These are phyloP conservation scores for Tricholoma terreum DNA, from an alignment of 768 basidiomycete genomes.

Conservation along the genomic window DNA sequence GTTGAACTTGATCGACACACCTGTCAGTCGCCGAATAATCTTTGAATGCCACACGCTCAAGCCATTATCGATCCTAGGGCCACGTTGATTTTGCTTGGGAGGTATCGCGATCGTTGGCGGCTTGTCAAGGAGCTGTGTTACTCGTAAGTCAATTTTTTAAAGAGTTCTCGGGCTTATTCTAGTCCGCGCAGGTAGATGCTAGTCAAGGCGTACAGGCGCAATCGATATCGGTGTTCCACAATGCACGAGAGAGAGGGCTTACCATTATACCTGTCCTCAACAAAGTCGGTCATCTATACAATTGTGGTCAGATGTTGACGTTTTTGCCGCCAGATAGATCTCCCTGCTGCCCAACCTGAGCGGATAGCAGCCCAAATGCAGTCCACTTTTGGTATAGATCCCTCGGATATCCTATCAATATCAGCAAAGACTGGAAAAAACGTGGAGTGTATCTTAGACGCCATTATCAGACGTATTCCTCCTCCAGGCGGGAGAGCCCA, in stretches of 20 bases:
- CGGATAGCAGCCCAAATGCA: conserved; percentile 79
- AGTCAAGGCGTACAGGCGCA: conserved; percentile 98
- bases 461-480: conserved; percentile 82
- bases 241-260: conserved; percentile 76
- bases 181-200: conserved; percentile 72
- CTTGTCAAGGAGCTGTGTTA: conserved; percentile 85
- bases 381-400: conserved; percentile 77
- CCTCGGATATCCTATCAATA: conserved; percentile 69
- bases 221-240: conserved; percentile 91
- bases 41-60: neutral
- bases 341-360: conserved; percentile 84
- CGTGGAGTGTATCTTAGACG: conserved; percentile 70
- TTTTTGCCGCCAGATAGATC: conserved; percentile 65
- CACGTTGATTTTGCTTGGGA: conserved; percentile 99
- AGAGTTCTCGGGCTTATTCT: neutral
- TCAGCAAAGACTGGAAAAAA: conserved; percentile 93
- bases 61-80: conserved; percentile 44
- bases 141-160: conserved; percentile 33
- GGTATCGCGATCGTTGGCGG: conserved; percentile 87
- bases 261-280: conserved; percentile 90
- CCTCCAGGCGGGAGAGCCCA: conserved; percentile 58
- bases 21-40: conserved; percentile 42
- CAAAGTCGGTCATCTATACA: conserved; percentile 51
- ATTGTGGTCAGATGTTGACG: conserved; percentile 5
- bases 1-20: conserved; percentile 95